Evolutionary conservation across 306 rosid species (phyloP).

Genomic region (Acacia acuminata): DNA sequence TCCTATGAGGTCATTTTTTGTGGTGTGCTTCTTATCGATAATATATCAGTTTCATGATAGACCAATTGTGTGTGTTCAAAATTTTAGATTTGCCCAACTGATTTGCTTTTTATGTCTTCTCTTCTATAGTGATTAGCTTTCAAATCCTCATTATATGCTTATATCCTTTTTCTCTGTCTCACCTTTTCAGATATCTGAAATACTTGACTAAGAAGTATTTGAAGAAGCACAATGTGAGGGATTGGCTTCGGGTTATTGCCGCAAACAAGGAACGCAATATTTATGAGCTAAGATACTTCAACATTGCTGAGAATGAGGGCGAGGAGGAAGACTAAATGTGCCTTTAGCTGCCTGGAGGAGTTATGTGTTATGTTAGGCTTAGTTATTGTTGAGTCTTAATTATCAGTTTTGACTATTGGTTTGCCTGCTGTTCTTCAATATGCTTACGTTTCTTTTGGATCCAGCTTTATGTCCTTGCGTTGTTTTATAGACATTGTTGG

Average conservation of each 20-base stretch:
- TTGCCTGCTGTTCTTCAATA: conserved; percentile 10
- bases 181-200: conserved; percentile 51
- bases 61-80: not conserved
- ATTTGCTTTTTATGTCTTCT: not conserved
- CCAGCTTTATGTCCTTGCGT: not conserved
- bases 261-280: conserved; percentile 69
- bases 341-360: not conserved
- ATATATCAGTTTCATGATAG: not conserved
- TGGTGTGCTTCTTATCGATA: not conserved
- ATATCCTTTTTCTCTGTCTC: not conserved
- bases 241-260: conserved; percentile 75
- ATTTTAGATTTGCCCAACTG: not conserved
- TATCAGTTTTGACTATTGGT: conserved; percentile 7
- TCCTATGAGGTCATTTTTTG: not conserved
- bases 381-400: not conserved
- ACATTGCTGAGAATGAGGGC: conserved; percentile 73
- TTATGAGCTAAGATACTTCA: conserved; percentile 72
- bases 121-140: not conserved
- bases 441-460: not conserved
- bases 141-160: not conserved
- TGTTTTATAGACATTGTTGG: conserved; percentile 3
- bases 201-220: conserved; percentile 69
- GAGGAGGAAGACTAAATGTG: conserved; percentile 59
- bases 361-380: conserved; percentile 16
- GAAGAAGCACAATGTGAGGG: conserved; percentile 84